Conservation (phyloP, 495 filamentous ascomycete species). For the Penicillium desertorum region DNA sequence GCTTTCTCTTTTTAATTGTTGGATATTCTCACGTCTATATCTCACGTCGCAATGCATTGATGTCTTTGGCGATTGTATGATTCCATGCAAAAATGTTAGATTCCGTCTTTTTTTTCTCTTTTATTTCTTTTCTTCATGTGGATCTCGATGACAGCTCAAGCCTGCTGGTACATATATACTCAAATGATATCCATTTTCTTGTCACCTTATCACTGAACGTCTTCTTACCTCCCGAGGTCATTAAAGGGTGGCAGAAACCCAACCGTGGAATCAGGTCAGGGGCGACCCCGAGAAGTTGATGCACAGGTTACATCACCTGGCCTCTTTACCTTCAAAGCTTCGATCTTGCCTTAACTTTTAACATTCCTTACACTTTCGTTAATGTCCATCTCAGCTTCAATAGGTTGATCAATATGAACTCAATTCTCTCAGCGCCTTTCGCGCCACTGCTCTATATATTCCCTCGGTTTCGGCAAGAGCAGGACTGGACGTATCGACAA, state of each 20-base stretch:
- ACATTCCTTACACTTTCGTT: not conserved
- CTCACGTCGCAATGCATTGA: conserved; percentile 25
- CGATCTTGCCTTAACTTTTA: not conserved
- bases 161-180: conserved; percentile 1
- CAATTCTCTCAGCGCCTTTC: not conserved
- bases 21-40: conserved; percentile 8
- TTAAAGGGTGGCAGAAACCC: not conserved
- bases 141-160: not conserved
- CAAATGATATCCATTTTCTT: not conserved
- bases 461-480: conserved; percentile 21
- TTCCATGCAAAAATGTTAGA: conserved; percentile 17
- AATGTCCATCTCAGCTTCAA: not conserved
- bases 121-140: not conserved
- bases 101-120: not conserved
- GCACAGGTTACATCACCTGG: conserved; percentile 4
- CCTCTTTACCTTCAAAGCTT: not conserved
- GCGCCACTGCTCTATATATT: conserved; percentile 14
- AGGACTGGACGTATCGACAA: conserved; percentile 28
- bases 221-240: not conserved
- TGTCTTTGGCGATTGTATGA: conserved; percentile 21
- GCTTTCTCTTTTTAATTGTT: conserved; percentile 11
- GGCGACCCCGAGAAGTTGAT: not conserved
- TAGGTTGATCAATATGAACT: not conserved
- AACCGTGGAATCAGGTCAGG: conserved; percentile 1
- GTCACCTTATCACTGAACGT: not conserved